Percentiles rank a stretch among this genome's conserved stretches.
phyloP scores from a whole-genome alignment of 2,329 filamentous ascomycete genomes.

The Ceratocystiopsis minuta region DNA sequence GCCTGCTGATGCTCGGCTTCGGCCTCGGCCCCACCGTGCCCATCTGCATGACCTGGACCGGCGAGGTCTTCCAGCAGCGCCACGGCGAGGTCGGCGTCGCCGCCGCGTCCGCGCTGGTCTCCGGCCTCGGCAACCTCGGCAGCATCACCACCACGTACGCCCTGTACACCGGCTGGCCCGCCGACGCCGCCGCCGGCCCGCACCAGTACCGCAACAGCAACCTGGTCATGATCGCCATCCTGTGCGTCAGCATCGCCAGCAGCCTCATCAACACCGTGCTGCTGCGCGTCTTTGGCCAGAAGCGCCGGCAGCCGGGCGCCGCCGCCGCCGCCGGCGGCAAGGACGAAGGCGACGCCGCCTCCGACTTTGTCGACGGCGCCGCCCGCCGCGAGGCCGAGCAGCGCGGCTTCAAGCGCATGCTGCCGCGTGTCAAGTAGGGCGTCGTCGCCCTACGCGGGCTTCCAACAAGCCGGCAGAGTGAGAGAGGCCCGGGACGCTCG shows the following conservation, averaged over 20 bases:
- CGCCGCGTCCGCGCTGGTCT: constrained; percentile 69
- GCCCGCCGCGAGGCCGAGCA: constrained; percentile 38
- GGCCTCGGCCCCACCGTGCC: constrained; percentile 80
- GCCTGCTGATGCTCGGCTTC: constrained; percentile 78
- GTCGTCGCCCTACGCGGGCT: too few relatives aligned
- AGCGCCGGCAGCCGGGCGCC: constrained; percentile 31
- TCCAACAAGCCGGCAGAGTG: too few relatives aligned
- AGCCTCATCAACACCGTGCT: constrained; percentile 50
- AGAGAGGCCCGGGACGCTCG: too few relatives aligned
- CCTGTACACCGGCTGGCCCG: constrained; percentile 72
- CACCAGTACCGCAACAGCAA: constrained; percentile 69
- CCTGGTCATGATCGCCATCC: constrained; percentile 71
- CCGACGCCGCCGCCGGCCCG: constrained; percentile 49
- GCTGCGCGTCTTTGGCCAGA: constrained; percentile 39
- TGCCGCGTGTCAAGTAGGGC: constrained; percentile 3
- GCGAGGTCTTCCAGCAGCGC: constrained; percentile 73
- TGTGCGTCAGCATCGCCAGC: constrained; percentile 58
- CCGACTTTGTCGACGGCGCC: constrained; percentile 33
- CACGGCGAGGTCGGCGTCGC: constrained; percentile 86
- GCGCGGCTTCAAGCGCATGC: constrained; percentile 34
- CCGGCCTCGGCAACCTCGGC: constrained; percentile 71
- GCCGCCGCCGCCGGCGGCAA: constrained; percentile 24
- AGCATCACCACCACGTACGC: constrained; percentile 80
- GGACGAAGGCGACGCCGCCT: constrained; percentile 12
- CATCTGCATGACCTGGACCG: constrained; percentile 88